A percentile compares a stretch with the other conserved stretches of the same genome.
Conservation (phyloP, 345 rosid genomes). For the Populus nigra region DNA sequence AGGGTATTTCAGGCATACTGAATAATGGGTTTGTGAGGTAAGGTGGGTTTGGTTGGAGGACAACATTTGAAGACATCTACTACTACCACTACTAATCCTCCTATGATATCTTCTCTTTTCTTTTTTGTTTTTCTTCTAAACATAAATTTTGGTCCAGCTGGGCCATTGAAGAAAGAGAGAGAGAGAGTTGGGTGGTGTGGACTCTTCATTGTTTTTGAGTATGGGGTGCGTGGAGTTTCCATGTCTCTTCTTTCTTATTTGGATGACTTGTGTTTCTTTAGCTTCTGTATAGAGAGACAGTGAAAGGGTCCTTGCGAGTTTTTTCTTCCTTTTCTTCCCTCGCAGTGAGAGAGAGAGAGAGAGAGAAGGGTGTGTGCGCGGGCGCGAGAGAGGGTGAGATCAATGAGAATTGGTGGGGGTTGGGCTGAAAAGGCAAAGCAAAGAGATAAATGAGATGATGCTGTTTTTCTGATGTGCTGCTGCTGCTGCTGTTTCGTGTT, state of each 20-base stretch:
- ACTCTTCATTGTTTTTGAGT: conserved; percentile 27
- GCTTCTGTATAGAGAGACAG: conserved; percentile 12
- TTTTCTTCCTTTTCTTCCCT: neutral
- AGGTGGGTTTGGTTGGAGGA: conserved; percentile 60
- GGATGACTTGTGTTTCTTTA: neutral
- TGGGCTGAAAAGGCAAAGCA: conserved; percentile 25
- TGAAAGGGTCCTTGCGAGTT: neutral
- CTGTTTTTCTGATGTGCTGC: conserved; percentile 23
- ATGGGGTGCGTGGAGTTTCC: conserved; percentile 24
- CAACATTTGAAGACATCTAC: conserved; percentile 31
- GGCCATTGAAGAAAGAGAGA: conserved; percentile 50
- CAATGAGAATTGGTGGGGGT: neutral
- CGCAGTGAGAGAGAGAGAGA: neutral
- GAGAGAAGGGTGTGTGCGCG: conserved; percentile 5
- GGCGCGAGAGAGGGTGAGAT: conserved; percentile 7
- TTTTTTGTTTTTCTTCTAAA: conserved; percentile 15
- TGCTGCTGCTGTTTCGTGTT: conserved; percentile 16
- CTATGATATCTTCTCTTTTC: conserved; percentile 16
- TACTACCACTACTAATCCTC: neutral
- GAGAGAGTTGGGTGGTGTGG: conserved; percentile 28
- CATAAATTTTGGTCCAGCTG: conserved; percentile 54
- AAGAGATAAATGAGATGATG: conserved; percentile 31
- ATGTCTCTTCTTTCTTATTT: conserved; percentile 25
- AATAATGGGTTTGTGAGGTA: conserved; percentile 9
- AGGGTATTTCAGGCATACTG: conserved; percentile 52